Conservation (phyloP, 495 filamentous ascomycete genomes). For the Tuber brumale region DNA sequence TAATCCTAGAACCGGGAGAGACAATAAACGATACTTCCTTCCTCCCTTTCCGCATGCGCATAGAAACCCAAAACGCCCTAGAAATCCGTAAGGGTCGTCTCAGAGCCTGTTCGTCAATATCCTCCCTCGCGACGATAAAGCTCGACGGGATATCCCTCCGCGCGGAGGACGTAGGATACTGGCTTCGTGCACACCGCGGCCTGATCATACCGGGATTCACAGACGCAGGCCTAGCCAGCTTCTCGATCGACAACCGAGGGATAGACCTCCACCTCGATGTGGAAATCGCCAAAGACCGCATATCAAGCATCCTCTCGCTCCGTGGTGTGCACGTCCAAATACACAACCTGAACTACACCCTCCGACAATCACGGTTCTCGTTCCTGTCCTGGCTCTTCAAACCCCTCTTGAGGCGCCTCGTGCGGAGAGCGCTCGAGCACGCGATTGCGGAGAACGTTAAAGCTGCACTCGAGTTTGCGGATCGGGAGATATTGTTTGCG, state of each 20-base stretch:
- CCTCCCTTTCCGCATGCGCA: conserved; percentile 72
- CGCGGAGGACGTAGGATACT: conserved; percentile 80
- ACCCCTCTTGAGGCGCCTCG: conserved; percentile 70
- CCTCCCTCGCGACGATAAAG: conserved; percentile 65
- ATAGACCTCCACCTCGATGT: conserved; percentile 79
- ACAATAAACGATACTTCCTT: conserved; percentile 84
- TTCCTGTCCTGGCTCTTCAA: conserved; percentile 77
- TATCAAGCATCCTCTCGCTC: conserved; percentile 76
- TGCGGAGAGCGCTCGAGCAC: conserved; percentile 71
- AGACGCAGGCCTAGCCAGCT: conserved; percentile 77
- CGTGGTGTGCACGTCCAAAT: conserved; percentile 67
- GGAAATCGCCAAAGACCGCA: conserved; percentile 63
- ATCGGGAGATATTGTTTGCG: conserved; percentile 79
- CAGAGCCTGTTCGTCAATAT: conserved; percentile 56
- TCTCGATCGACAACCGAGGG: conserved; percentile 75
- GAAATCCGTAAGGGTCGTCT: conserved; percentile 75
- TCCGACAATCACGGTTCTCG: conserved; percentile 66
- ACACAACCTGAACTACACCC: conserved; percentile 75
- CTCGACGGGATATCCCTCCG: conserved; percentile 72
- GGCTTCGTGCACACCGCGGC: conserved; percentile 56
- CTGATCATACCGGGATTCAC: conserved; percentile 56
- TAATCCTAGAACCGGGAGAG: conserved; percentile 80
- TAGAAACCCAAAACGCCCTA: conserved; percentile 78
- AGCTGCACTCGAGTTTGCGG: conserved; percentile 61
- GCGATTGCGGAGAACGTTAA: conserved; percentile 68